A percentile compares a stretch with the other conserved stretches of the same genome.
These are phyloP conservation scores for Syncephalastrum racemosum DNA, from an alignment of 371 early-diverging fungal genomes.

Conservation along the genomic window DNA sequence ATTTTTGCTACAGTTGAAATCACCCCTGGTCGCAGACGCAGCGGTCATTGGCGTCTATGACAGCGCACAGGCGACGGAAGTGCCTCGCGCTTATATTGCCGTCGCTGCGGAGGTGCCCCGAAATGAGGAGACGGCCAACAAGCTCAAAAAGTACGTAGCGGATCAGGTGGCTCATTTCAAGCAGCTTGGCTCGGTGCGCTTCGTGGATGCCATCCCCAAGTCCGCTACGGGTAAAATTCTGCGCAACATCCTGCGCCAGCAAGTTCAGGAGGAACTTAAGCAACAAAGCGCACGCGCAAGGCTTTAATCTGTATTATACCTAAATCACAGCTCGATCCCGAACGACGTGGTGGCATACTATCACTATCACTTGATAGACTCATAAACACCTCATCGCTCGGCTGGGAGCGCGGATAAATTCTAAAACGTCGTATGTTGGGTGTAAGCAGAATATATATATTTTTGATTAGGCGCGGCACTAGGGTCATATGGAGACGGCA, in stretches of 20 bases:
- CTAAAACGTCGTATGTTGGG: too few relatives aligned
- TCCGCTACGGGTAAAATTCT: slow-evolving; percentile 79
- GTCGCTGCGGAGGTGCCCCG: slow-evolving; percentile 28
- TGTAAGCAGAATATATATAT: too few relatives aligned
- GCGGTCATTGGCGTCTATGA: slow-evolving; percentile 67
- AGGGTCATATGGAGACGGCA: too few relatives aligned
- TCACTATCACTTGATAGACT: too few relatives aligned
- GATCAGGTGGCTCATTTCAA: slow-evolving; percentile 69
- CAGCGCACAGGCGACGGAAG: slow-evolving; percentile 61
- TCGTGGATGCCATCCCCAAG: slow-evolving; percentile 68
- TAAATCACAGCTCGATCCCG: too few relatives aligned
- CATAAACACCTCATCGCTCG: too few relatives aligned
- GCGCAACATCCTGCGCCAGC: slow-evolving; percentile 30
- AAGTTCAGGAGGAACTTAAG: slow-evolving; percentile 35
- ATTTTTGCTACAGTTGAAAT: slow-evolving; percentile 40
- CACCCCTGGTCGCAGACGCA: slow-evolving; percentile 69
- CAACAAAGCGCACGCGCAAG: slow-evolving; percentile 4
- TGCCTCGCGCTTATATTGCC: slow-evolving; percentile 76
- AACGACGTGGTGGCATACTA: too few relatives aligned
- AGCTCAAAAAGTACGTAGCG: slow-evolving; percentile 58
- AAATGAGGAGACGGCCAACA: slow-evolving; percentile 32
- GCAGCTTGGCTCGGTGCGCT: slow-evolving; percentile 66
- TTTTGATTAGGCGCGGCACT: too few relatives aligned
- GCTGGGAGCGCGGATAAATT: too few relatives aligned
- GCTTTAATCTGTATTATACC: too few relatives aligned